These are phyloP conservation scores for Penicillium cataractarum DNA, from an alignment of 495 filamentous ascomycete species.

Conservation along the genomic window DNA sequence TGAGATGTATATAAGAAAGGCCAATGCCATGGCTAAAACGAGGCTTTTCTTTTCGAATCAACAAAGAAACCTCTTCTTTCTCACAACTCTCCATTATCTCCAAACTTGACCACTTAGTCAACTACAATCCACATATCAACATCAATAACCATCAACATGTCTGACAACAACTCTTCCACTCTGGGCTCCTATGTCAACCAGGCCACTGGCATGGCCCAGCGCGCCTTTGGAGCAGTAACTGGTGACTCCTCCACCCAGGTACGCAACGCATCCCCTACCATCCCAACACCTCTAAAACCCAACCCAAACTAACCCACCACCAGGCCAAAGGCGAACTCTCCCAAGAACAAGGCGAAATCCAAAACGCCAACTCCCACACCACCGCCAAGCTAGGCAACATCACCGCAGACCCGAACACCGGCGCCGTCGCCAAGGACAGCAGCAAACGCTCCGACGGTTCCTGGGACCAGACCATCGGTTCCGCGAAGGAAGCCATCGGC, in stretches of 20 bases:
- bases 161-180: constrained; percentile 69
- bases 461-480: constrained; percentile 87
- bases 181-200: constrained; percentile 80
- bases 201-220: constrained; percentile 74
- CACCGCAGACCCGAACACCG: constrained; percentile 65
- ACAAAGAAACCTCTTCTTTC: constrained; percentile 8
- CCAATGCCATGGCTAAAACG: neutral
- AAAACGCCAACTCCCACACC: constrained; percentile 67
- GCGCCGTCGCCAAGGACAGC: constrained; percentile 72
- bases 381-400: constrained; percentile 70
- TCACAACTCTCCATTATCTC: neutral
- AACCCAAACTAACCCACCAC: constrained; percentile 17
- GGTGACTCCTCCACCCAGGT: constrained; percentile 72
- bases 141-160: constrained; percentile 51
- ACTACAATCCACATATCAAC: constrained; percentile 4
- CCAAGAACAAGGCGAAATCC: constrained; percentile 61
- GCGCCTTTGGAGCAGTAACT: constrained; percentile 70
- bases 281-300: neutral
- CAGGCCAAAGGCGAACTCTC: constrained; percentile 57
- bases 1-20: neutral
- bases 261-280: constrained; percentile 15
- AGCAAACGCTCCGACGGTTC: constrained; percentile 69
- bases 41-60: neutral
- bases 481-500: constrained; percentile 81
- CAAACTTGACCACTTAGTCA: constrained; percentile 8